These are phyloP conservation scores for Blumeriella jaapii DNA, from an alignment of 2,329 filamentous ascomycete species.

Conservation along the genomic window DNA sequence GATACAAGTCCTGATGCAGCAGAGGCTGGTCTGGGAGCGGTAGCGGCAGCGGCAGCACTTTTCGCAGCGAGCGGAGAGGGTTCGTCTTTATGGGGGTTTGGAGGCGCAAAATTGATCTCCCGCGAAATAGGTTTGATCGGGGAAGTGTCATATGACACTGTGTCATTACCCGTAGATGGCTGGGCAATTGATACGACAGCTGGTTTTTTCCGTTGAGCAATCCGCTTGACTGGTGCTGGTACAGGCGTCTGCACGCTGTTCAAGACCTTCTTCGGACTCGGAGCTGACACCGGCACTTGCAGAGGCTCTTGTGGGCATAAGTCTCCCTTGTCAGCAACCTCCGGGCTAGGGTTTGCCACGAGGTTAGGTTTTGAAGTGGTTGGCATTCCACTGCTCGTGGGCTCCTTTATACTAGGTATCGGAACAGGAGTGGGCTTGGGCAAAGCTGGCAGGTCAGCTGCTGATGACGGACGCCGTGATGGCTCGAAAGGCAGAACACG, in stretches of 20 bases:
- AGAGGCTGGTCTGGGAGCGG: slow-evolving; percentile 8
- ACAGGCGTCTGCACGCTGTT: too few relatives aligned
- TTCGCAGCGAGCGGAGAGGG: slow-evolving; percentile 15
- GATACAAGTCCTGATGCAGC: slow-evolving; percentile 12
- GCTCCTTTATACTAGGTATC: not conserved
- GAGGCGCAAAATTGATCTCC: slow-evolving; percentile 1
- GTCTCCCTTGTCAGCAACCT: too few relatives aligned
- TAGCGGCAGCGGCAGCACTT: slow-evolving; percentile 9
- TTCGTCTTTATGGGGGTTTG: slow-evolving; percentile 7
- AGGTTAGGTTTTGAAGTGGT: slow-evolving; percentile 5
- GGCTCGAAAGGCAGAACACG: slow-evolving; percentile 21
- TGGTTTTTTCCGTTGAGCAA: slow-evolving; percentile 8
- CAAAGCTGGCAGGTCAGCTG: slow-evolving; percentile 14
- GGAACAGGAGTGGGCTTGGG: slow-evolving; percentile 19
- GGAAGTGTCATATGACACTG: not conserved
- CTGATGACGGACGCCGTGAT: slow-evolving; percentile 3
- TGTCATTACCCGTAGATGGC: too few relatives aligned
- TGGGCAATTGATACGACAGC: not conserved
- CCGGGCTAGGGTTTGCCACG: too few relatives aligned
- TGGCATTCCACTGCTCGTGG: not conserved
- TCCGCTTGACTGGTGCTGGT: slow-evolving; percentile 10
- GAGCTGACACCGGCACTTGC: too few relatives aligned
- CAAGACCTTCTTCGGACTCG: too few relatives aligned
- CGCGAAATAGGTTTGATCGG: not conserved
- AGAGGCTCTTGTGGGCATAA: too few relatives aligned